A percentile compares a stretch with the other conserved stretches of the same genome.
Evolutionary conservation across 345 rosid genomes (phyloP).

Genomic region (Melastoma malabathricum): DNA sequence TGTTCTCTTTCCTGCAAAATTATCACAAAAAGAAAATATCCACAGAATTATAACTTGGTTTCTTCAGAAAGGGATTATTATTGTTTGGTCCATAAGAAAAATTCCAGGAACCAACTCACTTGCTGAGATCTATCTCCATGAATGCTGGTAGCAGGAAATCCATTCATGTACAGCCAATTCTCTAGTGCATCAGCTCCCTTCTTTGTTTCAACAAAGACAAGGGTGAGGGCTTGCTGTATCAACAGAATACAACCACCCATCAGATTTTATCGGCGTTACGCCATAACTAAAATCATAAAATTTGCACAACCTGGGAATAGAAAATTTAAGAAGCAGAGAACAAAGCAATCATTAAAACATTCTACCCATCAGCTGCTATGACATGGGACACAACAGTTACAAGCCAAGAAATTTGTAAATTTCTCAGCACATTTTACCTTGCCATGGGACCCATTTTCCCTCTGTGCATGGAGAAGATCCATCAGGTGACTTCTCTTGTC

Average conservation of each 20-base stretch:
- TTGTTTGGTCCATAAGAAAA: background rate
- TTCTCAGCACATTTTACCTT: slow-evolving; percentile 37
- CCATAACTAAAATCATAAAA: no score
- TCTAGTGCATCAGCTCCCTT: slow-evolving; percentile 86
- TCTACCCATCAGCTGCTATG: no score
- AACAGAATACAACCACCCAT: background rate
- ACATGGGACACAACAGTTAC: no score
- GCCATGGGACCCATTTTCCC: slow-evolving; percentile 59
- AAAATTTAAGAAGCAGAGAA: no score
- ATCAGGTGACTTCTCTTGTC: slow-evolving; percentile 98
- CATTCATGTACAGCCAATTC: slow-evolving; percentile 69
- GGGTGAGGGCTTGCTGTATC: slow-evolving; percentile 80
- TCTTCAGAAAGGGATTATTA: background rate
- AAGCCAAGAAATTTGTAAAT: no score
- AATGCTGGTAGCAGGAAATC: slow-evolving; percentile 83
- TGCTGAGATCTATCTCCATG: slow-evolving; percentile 97
- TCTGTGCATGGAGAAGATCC: slow-evolving; percentile 98
- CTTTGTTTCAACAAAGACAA: slow-evolving; percentile 97
- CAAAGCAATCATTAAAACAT: no score
- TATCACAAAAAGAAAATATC: background rate
- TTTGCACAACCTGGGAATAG: no score
- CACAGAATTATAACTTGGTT: background rate
- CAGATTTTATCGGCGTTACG: no score
- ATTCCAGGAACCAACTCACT: slow-evolving; percentile 13
- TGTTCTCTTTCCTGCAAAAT: slow-evolving; percentile 42